Conservation (phyloP, 495 filamentous ascomycete genomes). For the Penicillium dipodomyicola region DNA sequence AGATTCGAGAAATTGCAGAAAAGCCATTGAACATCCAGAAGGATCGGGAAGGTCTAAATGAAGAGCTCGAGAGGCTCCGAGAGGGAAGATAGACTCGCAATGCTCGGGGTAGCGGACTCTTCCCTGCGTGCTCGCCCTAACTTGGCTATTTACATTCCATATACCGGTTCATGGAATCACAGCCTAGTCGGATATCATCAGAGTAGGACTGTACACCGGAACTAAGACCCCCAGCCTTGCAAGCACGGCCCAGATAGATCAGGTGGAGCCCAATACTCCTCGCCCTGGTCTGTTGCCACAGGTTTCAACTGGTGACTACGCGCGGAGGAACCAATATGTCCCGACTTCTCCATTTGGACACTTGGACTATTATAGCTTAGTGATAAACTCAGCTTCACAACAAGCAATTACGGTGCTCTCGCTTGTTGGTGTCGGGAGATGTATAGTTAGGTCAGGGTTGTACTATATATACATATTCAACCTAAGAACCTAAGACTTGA, state of each 20-base stretch:
- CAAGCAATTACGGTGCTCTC: neutral
- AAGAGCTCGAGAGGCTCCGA: conserved; percentile 22
- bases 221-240: neutral
- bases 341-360: neutral
- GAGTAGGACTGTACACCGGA: too few relatives aligned
- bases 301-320: neutral
- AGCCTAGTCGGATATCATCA: neutral
- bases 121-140: neutral
- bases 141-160: neutral
- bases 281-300: neutral
- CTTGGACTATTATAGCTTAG: neutral
- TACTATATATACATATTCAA: neutral
- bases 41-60: conserved; percentile 16
- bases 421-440: neutral
- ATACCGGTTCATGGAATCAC: neutral
- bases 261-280: neutral
- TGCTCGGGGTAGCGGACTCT: neutral
- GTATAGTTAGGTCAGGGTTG: neutral
- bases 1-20: conserved; percentile 18
- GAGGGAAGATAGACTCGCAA: neutral
- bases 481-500: neutral
- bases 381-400: neutral
- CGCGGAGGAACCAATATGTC: neutral
- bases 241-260: neutral
- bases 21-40: conserved; percentile 17